phyloP scores from a whole-genome alignment of 305 asterid genomes.

The Rubia tinctorum region DNA sequence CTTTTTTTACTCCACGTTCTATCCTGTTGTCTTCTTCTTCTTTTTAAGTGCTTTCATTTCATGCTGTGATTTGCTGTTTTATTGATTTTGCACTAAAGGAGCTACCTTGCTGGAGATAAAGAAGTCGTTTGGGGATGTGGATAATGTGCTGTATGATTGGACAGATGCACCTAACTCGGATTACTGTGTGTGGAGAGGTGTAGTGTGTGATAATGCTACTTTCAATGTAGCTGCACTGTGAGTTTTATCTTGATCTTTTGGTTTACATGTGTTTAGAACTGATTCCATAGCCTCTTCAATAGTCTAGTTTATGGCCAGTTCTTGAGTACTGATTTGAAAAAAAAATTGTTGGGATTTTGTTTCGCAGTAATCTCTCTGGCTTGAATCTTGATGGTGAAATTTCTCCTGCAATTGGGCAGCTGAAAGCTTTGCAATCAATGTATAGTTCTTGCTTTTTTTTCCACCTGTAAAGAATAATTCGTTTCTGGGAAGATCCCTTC shows the following conservation, averaged over 20 bases:
- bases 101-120: slow-evolving; percentile 77
- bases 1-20: slow-evolving; percentile 17
- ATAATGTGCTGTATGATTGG: slow-evolving; percentile 97
- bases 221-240: slow-evolving; percentile 82
- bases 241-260: slow-evolving; percentile 24
- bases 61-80: neutral
- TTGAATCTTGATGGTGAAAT: slow-evolving; percentile 54
- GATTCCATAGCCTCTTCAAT: neutral
- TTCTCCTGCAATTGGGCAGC: slow-evolving; percentile 85
- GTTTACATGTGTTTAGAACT: neutral
- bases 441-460: slow-evolving; percentile 20
- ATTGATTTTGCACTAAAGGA: slow-evolving; percentile 34
- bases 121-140: slow-evolving; percentile 88
- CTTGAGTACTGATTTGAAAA: neutral
- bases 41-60: slow-evolving; percentile 12
- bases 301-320: neutral
- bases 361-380: slow-evolving; percentile 43
- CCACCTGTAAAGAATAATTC: neutral
- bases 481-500: neutral
- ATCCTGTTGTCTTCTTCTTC: slow-evolving; percentile 6
- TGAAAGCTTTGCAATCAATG: slow-evolving; percentile 66
- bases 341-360: neutral
- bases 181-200: slow-evolving; percentile 92
- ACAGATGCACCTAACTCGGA: slow-evolving; percentile 81
- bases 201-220: slow-evolving; percentile 85